Evolutionary conservation across 345 rosid genomes (phyloP), one percentile per base, ranked within the genome.

Genomic region (Gossypium bickii): DNA sequence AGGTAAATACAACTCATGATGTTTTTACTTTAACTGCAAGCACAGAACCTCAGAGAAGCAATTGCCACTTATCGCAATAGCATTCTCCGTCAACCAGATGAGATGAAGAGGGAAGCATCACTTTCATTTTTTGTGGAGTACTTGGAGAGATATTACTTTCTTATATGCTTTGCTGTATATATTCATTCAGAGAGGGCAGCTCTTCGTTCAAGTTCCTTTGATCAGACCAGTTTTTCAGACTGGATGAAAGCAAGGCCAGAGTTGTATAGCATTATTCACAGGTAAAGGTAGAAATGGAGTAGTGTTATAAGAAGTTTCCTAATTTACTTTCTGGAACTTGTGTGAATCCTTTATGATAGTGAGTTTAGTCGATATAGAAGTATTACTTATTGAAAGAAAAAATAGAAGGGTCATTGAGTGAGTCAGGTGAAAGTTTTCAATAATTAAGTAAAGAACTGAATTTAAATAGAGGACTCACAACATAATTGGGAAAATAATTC

Each of bases 201-300:
- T 48, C 91, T 91, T 45, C 87, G 87, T 77, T 89, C 97, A 82
- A 88, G 87, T 83, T 90, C 91, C 74, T 80, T 81, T 76, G 87
- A 85, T 70, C 88, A 85, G 75, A 91, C 90, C 85, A 85, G 92
- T 86, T 94, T 92, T 84, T 79, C 95, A 85, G 99, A 92, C 81
- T 94, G 99, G 99, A 94, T 94, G 99, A 88, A 85, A 83, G 98
- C 99, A 69, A 89, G 99, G 81, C 99, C 99, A 52, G 99, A 94
- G 82, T 85, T 94, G 61, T 94, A 92, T 71, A 92, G 97, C 85
- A 94, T 94, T 77, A 86, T 94, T 77, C 93, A 95, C 72, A 91
- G 99, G 99, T 94, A 86, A 79, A 74, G 44, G 71, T 56, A 17
- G 73, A 11, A 72, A 22, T 67, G 67, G 18, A 22, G 57, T 4